These are phyloP conservation scores for Pythium sukuiense DNA, from an alignment of 352 stramenopile species.

Conservation along the genomic window DNA sequence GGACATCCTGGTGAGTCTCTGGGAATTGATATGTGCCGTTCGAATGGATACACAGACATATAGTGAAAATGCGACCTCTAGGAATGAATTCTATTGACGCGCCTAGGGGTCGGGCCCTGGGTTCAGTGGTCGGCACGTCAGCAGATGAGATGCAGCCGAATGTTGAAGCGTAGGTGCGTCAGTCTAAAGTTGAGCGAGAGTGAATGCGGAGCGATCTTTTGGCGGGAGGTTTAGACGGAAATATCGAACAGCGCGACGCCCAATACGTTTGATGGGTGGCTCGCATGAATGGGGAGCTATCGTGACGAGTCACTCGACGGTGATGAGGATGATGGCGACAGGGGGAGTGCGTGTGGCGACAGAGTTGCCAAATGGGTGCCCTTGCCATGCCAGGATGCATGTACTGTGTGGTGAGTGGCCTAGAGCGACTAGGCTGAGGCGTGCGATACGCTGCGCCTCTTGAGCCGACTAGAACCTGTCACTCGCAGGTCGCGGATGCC, in stretches of 20 bases:
- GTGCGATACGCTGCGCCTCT: slow-evolving; percentile 5
- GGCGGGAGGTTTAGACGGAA: neutral
- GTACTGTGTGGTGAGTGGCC: neutral
- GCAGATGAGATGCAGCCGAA: slow-evolving; percentile 5
- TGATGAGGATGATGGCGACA: neutral
- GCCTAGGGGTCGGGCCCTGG: neutral
- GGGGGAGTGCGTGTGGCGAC: neutral
- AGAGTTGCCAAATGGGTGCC: neutral
- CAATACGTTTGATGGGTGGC: neutral
- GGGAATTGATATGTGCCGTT: slow-evolving; percentile 14
- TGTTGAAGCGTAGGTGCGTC: slow-evolving; percentile 1
- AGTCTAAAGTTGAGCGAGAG: slow-evolving; percentile 1
- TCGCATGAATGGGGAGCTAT: neutral
- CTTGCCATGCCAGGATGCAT: neutral
- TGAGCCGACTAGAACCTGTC: neutral
- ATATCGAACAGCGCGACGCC: neutral
- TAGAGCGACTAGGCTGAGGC: neutral
- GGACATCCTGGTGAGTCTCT: slow-evolving; percentile 13
- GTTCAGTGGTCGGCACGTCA: slow-evolving; percentile 20
- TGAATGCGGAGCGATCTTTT: neutral
- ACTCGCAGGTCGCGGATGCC: neutral
- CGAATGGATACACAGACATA: slow-evolving; percentile 5
- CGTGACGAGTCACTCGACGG: neutral
- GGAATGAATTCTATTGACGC: slow-evolving; percentile 12
- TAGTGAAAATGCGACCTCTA: slow-evolving; percentile 4